phyloP scores from a whole-genome alignment of 768 basidiomycete species.

The Sistotremastrum niveocremeum region DNA sequence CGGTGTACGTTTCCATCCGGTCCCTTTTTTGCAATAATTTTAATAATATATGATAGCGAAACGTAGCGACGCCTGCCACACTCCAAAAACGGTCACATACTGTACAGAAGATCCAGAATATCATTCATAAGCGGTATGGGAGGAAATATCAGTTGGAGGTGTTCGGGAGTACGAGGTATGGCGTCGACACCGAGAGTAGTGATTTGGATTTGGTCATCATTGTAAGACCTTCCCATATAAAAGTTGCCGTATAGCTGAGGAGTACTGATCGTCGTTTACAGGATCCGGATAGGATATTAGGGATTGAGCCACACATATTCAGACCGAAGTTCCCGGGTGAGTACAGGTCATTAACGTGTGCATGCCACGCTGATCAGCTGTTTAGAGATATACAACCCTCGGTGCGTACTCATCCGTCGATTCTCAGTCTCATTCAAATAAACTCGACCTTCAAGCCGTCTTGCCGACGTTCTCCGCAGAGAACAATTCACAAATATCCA shows the following conservation, averaged over 20 bases:
- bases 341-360: neutral
- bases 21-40: too few relatives aligned
- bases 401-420: constrained; percentile 9
- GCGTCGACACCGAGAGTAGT: constrained; percentile 24
- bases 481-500: constrained; percentile 21
- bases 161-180: constrained; percentile 42
- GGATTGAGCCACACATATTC: constrained; percentile 16
- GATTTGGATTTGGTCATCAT: constrained; percentile 42
- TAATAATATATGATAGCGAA: too few relatives aligned
- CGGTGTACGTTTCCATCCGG: too few relatives aligned
- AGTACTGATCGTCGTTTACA: constrained; percentile 6
- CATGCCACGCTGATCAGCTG: neutral
- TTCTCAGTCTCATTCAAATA: too few relatives aligned
- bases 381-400: constrained; percentile 19
- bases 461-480: constrained; percentile 17
- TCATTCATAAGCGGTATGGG: constrained; percentile 20
- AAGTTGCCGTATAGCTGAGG: neutral
- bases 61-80: too few relatives aligned
- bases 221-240: constrained; percentile 20
- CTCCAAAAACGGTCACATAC: too few relatives aligned
- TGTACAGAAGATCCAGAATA: constrained; percentile 7
- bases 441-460: constrained; percentile 11
- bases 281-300: constrained; percentile 20
- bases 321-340: constrained; percentile 18
- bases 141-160: constrained; percentile 19